Conservation (phyloP, 2,329 filamentous ascomycete genomes). For the Trichoderma lentiforme region DNA sequence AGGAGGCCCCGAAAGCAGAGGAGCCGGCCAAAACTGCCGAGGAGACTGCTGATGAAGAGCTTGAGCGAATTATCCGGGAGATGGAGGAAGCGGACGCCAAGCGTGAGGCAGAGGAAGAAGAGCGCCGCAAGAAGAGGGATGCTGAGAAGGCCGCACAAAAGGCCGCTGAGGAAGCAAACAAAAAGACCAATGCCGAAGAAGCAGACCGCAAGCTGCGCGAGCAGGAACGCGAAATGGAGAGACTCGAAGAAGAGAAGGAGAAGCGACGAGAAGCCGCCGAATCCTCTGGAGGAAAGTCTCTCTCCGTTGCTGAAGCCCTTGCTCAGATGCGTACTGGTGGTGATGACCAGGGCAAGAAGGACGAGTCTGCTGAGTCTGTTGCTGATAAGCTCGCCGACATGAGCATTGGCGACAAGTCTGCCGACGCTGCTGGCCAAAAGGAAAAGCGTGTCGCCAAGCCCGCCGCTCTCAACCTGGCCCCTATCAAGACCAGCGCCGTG, state of each 20-base stretch:
- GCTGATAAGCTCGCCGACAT: conserved; percentile 51
- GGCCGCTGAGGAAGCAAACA: conserved; percentile 46
- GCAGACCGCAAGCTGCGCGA: conserved; percentile 66
- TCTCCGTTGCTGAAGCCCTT: conserved; percentile 52
- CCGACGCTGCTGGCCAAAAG: conserved; percentile 49
- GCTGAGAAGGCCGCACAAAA: conserved; percentile 46
- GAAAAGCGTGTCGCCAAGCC: conserved; percentile 72
- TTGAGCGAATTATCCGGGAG: conserved; percentile 59
- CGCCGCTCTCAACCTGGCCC: conserved; percentile 79
- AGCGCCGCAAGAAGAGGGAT: conserved; percentile 46
- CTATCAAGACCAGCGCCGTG: conserved; percentile 76
- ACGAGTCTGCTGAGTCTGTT: conserved; percentile 36
- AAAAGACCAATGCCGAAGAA: conserved; percentile 49
- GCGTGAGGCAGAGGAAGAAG: conserved; percentile 48
- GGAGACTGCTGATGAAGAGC: conserved; percentile 49
- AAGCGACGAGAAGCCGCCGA: conserved; percentile 51
- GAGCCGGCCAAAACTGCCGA: conserved; percentile 28
- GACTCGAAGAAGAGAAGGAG: conserved; percentile 68
- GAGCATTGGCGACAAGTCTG: conserved; percentile 45
- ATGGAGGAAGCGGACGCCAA: conserved; percentile 56
- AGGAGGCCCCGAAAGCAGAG: conserved; percentile 28
- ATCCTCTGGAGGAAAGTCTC: conserved; percentile 45
- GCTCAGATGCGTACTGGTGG: conserved; percentile 36
- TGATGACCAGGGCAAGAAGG: conserved; percentile 33
- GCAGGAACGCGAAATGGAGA: conserved; percentile 69